Evolutionary conservation across 1,139 yeast genomes (phyloP).

Genomic region (Lizanozyma gosingica): DNA sequence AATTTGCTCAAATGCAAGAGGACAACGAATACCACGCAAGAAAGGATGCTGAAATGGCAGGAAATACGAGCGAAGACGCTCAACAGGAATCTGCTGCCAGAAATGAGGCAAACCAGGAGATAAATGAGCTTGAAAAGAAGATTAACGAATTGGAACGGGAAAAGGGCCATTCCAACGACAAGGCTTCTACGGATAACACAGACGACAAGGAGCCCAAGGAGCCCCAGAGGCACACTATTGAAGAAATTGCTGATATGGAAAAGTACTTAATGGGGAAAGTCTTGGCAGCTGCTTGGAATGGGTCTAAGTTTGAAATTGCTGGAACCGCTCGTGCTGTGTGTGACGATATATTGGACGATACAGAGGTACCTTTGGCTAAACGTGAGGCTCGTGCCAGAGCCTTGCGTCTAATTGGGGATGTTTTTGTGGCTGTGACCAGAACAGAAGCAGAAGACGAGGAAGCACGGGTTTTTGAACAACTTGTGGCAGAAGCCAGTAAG

Average conservation of each 20-base stretch:
- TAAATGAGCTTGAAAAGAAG: slow-evolving; percentile 29
- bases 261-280: slow-evolving; percentile 83
- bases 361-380: slow-evolving; percentile 41
- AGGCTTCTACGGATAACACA: slow-evolving; percentile 9
- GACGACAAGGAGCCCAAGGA: slow-evolving; percentile 13
- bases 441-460: slow-evolving; percentile 86
- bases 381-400: slow-evolving; percentile 77
- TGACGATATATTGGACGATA: slow-evolving; percentile 64
- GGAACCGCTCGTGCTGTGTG: slow-evolving; percentile 85
- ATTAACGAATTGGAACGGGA: slow-evolving; percentile 1
- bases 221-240: slow-evolving; percentile 59
- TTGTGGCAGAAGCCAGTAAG: slow-evolving; percentile 86
- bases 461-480: slow-evolving; percentile 81
- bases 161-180: slow-evolving; percentile 3
- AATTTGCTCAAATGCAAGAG: slow-evolving; percentile 62
- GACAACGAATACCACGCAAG: slow-evolving; percentile 42
- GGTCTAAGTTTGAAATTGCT: slow-evolving; percentile 82
- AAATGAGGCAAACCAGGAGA: slow-evolving; percentile 26
- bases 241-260: slow-evolving; percentile 80
- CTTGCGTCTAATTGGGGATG: slow-evolving; percentile 61
- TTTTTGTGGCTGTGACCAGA: slow-evolving; percentile 58
- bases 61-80: slow-evolving; percentile 17
- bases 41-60: slow-evolving; percentile 27
- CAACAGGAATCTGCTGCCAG: slow-evolving; percentile 7
- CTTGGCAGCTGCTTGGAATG: slow-evolving; percentile 93